Evolutionary conservation across 495 filamentous ascomycete species (phyloP), one percentile per base, ranked within the genome.

Genomic region (Terfezia boudieri): DNA sequence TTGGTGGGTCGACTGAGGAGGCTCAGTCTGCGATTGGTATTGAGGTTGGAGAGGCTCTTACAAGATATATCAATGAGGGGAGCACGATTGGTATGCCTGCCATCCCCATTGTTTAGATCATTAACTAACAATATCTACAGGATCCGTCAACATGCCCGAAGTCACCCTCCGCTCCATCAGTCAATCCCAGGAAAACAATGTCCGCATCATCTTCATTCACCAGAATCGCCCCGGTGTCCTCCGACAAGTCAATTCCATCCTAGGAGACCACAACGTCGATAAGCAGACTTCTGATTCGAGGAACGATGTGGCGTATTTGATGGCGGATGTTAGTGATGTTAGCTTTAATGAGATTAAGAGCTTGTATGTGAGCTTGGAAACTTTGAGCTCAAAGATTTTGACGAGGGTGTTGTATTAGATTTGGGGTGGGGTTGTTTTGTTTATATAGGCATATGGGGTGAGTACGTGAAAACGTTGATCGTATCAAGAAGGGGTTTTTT

Each of bases 1-100:
- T 99, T 63, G 90, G 90, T 54, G 90, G 90, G 36, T 92, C 84
- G 69, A 99, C 92, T 4, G 92, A 99, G 67, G 88, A 99, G 71
- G 92, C 92, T 7, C 92, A 99, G 70, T 79, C 84, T 53, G 89
- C 92, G 9, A 99, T 96, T 66, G 92, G 92, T 59, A 72, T 92
- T 26, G 92, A 99, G 72, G 90, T 99, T 43, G 77, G 75, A 48
- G 79, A 90, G 10, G 81, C 86, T 55, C 71, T 99, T 53, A 81
- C 90, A 51, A 76, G 83, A 56, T 96, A 95, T 66, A 88, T 96
- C 66, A 99, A 86, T 68, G 82, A 84, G 67, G 92, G 92, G 53
- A 76, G 76, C 53, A 99, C 92, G 17, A 68, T 86, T 50, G 86
- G 60, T 16, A 56, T 32, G 26, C 26, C 26, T 32, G 26, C 26